These are phyloP conservation scores for Venturia asperata DNA, from an alignment of 2,329 filamentous ascomycete genomes.

Conservation along the genomic window DNA sequence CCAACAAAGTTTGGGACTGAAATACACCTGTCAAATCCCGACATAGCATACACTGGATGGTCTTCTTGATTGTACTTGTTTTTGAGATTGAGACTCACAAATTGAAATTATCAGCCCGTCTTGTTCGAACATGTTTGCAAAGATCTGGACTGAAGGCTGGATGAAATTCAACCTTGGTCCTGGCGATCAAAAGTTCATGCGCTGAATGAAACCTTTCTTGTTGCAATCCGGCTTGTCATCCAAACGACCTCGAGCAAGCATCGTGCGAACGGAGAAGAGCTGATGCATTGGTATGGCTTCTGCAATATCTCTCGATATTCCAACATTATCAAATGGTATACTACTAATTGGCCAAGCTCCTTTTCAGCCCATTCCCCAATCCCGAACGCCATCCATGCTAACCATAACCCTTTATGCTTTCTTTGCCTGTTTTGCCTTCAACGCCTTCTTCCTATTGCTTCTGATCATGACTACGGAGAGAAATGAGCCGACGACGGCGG, in stretches of 20 bases:
- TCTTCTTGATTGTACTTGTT: too few relatives aligned
- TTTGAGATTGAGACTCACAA: too few relatives aligned
- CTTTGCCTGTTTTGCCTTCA: constrained; percentile 88
- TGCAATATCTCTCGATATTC: not conserved
- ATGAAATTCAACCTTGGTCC: too few relatives aligned
- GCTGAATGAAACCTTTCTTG: not conserved
- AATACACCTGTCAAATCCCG: too few relatives aligned
- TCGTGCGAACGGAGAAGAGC: not conserved
- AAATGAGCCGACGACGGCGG: constrained; percentile 92
- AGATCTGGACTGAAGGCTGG: too few relatives aligned
- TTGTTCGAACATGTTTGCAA: too few relatives aligned
- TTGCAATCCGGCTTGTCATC: not conserved
- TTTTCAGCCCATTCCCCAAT: not conserved
- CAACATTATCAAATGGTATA: constrained; percentile 6
- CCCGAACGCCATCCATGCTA: constrained; percentile 5
- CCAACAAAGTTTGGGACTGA: too few relatives aligned
- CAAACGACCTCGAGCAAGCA: not conserved
- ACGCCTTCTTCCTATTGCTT: constrained; percentile 95
- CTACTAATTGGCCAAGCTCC: not conserved
- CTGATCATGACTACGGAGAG: constrained; percentile 96
- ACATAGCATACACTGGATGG: too few relatives aligned
- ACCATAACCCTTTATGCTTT: constrained; percentile 13
- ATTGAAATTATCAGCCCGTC: too few relatives aligned
- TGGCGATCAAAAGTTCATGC: not conserved
- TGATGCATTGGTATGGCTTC: not conserved